Evolutionary conservation across 352 stramenopile genomes (phyloP), one percentile per base, ranked within the genome.

Genomic region (Pythium sp.): DNA sequence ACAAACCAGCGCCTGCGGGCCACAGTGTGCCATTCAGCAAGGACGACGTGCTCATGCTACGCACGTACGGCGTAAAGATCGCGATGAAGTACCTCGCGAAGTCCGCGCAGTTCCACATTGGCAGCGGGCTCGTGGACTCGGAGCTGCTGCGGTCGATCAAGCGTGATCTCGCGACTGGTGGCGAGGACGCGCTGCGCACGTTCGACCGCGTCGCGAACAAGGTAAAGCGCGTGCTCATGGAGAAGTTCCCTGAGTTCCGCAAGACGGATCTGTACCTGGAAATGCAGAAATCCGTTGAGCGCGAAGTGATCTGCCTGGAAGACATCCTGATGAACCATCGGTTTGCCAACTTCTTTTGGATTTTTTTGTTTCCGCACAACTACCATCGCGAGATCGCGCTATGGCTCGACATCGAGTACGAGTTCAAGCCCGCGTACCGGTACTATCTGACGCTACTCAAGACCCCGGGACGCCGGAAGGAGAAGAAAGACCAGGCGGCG

Each of bases 241-340:
- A 79, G 43, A 81, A 81, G 47, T 95, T 92, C 55, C 84, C 88
- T 15, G 74, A 87, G 34, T 95, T 95, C 34, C 84, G 88, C 15
- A 86, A 91, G 62, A 92, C 84, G 1, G 86, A 94, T 1, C 72
- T 95, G 24, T 95, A 91, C 62, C 68, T 68, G 26, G 88, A 95
- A 64, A 93, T 95, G 88, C 77, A 83, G 56, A 87, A 85, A 65
- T 88, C 81, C 14, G 86, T 94, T 22, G 79, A 90, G 64, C 83
- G 88, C 22, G 84, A 94, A 75, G 83, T 95, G 41, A 89, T 95
- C 20, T 84, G 77, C 15, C 74, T 95, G 1, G 88, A 95, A 58
- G 87, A 93, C 36, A 93, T 95, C 9, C 63, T 95, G 68, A 92
- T 95, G 83, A 95, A 95, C 64, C 88, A 93, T 56, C 83, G 87